Percentiles rank a stretch among this genome's conserved stretches.
These are phyloP conservation scores for Penicillium daleae DNA, from an alignment of 495 filamentous ascomycete genomes.

Conservation along the genomic window DNA sequence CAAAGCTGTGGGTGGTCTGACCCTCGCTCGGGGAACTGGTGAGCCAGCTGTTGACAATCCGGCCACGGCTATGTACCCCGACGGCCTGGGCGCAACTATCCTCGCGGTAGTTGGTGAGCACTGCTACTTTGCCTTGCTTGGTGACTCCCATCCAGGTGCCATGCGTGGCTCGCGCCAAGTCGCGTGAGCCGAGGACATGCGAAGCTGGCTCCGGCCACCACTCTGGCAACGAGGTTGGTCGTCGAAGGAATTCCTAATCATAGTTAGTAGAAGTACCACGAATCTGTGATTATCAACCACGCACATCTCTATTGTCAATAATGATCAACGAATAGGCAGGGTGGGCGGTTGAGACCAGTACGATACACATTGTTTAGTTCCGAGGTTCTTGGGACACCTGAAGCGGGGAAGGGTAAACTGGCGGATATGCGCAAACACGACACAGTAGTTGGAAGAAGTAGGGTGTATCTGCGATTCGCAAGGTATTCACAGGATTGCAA, in stretches of 20 bases:
- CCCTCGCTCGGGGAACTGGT: constrained; percentile 37
- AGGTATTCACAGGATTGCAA: not conserved
- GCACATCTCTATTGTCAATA: constrained; percentile 90
- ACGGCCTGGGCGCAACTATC: constrained; percentile 49
- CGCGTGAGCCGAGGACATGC: constrained; percentile 68
- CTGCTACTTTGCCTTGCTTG: constrained; percentile 78
- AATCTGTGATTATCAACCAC: constrained; percentile 7
- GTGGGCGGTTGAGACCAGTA: constrained; percentile 85
- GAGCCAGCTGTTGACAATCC: constrained; percentile 89
- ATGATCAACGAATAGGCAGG: constrained; percentile 88
- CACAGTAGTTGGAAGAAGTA: not conserved
- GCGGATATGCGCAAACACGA: not conserved
- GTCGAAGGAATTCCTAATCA: constrained; percentile 77
- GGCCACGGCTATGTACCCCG: constrained; percentile 73
- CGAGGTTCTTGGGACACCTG: constrained; percentile 8
- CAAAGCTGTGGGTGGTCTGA: constrained; percentile 63
- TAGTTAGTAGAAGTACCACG: constrained; percentile 15
- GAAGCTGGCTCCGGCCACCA: constrained; percentile 75
- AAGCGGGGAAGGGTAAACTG: constrained; percentile 9
- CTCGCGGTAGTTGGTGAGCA: constrained; percentile 95
- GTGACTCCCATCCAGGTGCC: constrained; percentile 97
- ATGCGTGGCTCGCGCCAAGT: constrained; percentile 64
- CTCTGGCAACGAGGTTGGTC: constrained; percentile 78
- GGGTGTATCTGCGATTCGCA: not conserved
- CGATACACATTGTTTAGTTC: constrained; percentile 78